phyloP scores from a whole-genome alignment of 768 basidiomycete species.

The Xerocomellus amylosporus region DNA sequence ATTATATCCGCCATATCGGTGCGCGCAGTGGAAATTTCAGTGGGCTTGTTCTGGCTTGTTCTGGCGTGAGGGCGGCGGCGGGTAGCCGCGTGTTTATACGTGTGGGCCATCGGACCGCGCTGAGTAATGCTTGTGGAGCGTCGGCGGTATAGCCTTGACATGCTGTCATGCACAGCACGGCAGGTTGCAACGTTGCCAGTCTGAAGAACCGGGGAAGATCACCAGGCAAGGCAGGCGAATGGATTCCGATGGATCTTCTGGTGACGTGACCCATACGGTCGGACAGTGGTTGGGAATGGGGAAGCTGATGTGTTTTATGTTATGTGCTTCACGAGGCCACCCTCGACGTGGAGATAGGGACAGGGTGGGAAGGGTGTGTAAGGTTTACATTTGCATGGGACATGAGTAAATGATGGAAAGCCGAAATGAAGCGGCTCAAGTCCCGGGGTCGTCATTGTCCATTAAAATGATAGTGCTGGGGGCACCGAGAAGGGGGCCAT shows the following conservation, averaged over 20 bases:
- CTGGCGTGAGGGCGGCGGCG: conserved; percentile 4
- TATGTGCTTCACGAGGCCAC: not conserved
- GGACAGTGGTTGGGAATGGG: not conserved
- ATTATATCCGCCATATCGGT: not conserved
- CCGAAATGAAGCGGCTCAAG: too few relatives aligned
- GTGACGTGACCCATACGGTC: not conserved
- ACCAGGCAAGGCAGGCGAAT: conserved; percentile 2
- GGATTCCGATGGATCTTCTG: conserved; percentile 14
- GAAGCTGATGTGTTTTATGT: not conserved
- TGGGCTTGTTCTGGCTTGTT: not conserved
- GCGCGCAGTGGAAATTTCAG: not conserved
- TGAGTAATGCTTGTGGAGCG: conserved; percentile 4
- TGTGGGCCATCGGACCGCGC: conserved; percentile 5
- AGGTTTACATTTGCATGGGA: not conserved
- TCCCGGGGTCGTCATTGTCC: too few relatives aligned
- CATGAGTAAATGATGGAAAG: not conserved
- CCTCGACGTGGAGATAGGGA: not conserved
- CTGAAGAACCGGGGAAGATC: not conserved
- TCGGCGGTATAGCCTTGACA: conserved; percentile 22
- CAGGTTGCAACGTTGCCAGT: conserved; percentile 24
- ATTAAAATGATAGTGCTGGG: too few relatives aligned
- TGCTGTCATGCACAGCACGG: conserved; percentile 24
- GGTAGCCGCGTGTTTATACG: conserved; percentile 4
- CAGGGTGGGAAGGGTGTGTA: too few relatives aligned
- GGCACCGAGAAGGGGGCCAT: not conserved